phyloP scores from a whole-genome alignment of 306 rosid species.

The Cicer yamashitae region DNA sequence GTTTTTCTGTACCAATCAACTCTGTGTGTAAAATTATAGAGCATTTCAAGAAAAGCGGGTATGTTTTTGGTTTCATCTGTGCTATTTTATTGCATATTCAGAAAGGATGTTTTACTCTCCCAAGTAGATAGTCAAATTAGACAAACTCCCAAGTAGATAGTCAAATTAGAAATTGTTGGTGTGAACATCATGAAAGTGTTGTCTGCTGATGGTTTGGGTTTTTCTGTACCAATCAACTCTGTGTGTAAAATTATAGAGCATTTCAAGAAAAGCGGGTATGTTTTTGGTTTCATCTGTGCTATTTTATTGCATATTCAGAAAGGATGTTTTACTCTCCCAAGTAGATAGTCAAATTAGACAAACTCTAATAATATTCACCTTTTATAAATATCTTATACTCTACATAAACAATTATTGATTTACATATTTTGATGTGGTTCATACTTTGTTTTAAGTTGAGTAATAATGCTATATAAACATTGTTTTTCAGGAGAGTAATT shows the following conservation, averaged over 20 bases:
- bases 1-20: conserved; percentile 90
- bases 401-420: conserved; percentile 21
- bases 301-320: background rate
- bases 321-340: conserved; percentile 11
- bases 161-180: conserved; percentile 87
- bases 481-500: conserved; percentile 74
- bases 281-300: conserved; percentile 12
- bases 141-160: too few relatives aligned
- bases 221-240: conserved; percentile 83
- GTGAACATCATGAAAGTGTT: conserved; percentile 77
- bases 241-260: conserved; percentile 74
- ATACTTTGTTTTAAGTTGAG: conserved; percentile 19
- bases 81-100: conserved; percentile 14
- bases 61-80: conserved; percentile 27
- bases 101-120: conserved; percentile 18
- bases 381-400: conserved; percentile 13
- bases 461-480: conserved; percentile 16
- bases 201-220: conserved; percentile 86
- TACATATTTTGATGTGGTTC: conserved; percentile 8
- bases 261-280: conserved; percentile 83
- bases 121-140: background rate
- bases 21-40: conserved; percentile 70
- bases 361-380: background rate
- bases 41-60: conserved; percentile 88
- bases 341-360: background rate